A percentile compares a stretch with the other conserved stretches of the same genome.
Evolutionary conservation across 2,329 filamentous ascomycete species (phyloP).

Genomic region (Coccinonectria pachysandricola): DNA sequence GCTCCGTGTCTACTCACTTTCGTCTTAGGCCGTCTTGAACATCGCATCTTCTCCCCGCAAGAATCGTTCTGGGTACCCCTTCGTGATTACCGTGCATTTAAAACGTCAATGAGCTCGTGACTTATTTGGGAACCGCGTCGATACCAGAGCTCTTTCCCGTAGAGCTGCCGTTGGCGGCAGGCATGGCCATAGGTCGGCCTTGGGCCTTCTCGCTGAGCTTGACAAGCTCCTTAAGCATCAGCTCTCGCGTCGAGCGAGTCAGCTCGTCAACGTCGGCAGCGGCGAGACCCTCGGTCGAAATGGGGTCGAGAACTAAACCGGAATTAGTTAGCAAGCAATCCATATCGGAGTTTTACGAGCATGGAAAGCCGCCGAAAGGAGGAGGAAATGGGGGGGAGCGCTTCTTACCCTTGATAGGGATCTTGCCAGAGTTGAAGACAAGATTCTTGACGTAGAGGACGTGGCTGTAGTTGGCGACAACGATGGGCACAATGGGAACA

Average conservation of each 20-base stretch:
- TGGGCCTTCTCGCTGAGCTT: constrained; percentile 41
- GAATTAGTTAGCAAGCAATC: constrained; percentile 1
- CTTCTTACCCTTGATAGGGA: constrained; percentile 63
- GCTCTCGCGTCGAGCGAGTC: constrained; percentile 54
- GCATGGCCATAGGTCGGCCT: constrained; percentile 26
- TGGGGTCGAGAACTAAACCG: constrained; percentile 61
- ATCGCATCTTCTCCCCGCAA: no score
- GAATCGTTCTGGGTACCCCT: no score
- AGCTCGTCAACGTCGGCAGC: constrained; percentile 69
- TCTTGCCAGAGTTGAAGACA: constrained; percentile 56
- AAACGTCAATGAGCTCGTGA: no score
- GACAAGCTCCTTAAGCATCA: constrained; percentile 62
- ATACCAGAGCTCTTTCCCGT: constrained; percentile 21
- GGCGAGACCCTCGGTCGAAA: constrained; percentile 63
- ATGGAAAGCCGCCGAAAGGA: neutral
- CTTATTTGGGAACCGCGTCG: constrained; percentile 30
- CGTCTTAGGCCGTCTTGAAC: no score
- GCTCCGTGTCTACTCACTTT: no score
- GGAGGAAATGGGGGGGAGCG: neutral
- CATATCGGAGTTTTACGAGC: neutral
- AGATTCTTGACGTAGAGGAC: constrained; percentile 54
- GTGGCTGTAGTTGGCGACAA: constrained; percentile 70
- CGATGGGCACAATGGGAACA: constrained; percentile 82
- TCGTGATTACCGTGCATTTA: no score
- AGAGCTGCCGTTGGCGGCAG: constrained; percentile 14